Conservation (phyloP, 2,329 filamentous ascomycete species). For the Fusarium vanettenii region DNA sequence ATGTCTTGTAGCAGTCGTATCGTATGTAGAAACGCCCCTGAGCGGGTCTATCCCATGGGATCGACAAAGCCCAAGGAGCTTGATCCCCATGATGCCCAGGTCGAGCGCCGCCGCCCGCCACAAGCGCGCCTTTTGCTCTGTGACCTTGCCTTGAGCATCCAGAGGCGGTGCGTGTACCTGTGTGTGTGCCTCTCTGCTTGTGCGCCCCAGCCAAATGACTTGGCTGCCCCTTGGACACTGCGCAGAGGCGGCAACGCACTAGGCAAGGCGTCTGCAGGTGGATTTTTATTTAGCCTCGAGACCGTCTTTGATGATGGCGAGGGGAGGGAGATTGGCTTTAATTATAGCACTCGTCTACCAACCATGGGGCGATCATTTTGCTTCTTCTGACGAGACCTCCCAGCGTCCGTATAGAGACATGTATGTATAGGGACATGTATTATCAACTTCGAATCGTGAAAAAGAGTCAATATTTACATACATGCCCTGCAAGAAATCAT, state of each 20-base stretch:
- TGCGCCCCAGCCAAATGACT: not conserved
- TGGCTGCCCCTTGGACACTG: constrained; percentile 27
- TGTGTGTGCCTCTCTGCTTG: not conserved
- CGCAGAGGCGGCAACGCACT: constrained; percentile 22
- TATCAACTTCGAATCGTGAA: no score
- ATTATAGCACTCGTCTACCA: constrained; percentile 11
- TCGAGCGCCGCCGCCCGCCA: constrained; percentile 33
- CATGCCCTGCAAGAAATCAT: constrained; percentile 2
- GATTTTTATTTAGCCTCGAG: constrained; percentile 25
- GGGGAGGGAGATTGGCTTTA: constrained; percentile 22
- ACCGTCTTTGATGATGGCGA: constrained; percentile 21
- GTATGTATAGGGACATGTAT: not conserved
- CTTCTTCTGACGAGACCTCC: not conserved
- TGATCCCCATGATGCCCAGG: constrained; percentile 20
- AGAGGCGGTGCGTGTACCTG: not conserved
- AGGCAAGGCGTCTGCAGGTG: constrained; percentile 30
- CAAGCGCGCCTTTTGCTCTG: constrained; percentile 35
- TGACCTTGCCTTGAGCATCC: constrained; percentile 16
- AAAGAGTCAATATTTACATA: constrained; percentile 1
- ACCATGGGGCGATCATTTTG: constrained; percentile 10
- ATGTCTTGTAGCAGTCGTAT: constrained; percentile 10
- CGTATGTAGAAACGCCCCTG: constrained; percentile 6
- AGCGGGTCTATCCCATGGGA: constrained; percentile 31
- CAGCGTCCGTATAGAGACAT: not conserved
- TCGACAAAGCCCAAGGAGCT: constrained; percentile 27